These are phyloP conservation scores for Fraxinus anomala DNA, from an alignment of 257 asterid species.

Conservation along the genomic window DNA sequence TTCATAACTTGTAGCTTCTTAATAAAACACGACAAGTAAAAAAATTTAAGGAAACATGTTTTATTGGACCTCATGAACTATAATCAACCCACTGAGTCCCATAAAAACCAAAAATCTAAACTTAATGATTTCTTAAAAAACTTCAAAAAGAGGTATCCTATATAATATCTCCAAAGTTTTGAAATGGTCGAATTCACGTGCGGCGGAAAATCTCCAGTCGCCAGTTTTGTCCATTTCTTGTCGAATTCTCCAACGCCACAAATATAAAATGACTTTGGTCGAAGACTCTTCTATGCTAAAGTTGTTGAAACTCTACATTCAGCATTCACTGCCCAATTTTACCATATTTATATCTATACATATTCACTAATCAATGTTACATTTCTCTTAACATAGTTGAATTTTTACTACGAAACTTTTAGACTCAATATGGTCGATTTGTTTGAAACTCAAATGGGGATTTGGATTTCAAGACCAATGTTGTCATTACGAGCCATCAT, in stretches of 20 bases:
- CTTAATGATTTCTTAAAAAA: slow-evolving; percentile 13
- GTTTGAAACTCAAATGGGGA: neutral
- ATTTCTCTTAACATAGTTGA: too few relatives aligned
- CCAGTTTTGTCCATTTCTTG: slow-evolving; percentile 30
- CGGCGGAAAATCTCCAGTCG: slow-evolving; percentile 21
- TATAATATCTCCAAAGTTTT: slow-evolving; percentile 6
- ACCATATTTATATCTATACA: neutral
- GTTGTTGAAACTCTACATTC: neutral
- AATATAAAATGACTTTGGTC: neutral
- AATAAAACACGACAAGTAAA: neutral
- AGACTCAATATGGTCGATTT: too few relatives aligned
- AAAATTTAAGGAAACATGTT: neutral
- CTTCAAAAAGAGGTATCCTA: neutral
- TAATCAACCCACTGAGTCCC: neutral
- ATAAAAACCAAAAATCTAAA: neutral
- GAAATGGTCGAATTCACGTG: slow-evolving; percentile 45
- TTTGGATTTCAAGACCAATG: neutral
- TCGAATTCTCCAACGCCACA: neutral
- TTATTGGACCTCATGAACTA: neutral
- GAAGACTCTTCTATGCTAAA: neutral
- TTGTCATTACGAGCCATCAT: too few relatives aligned
- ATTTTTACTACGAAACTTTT: too few relatives aligned
- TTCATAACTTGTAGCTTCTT: neutral
- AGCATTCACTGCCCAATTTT: neutral
- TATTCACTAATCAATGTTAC: too few relatives aligned